Evolutionary conservation across 73 alveolate species (phyloP), one percentile per base, ranked within the genome.

Genomic region (Paramecium sexaurelia): DNA sequence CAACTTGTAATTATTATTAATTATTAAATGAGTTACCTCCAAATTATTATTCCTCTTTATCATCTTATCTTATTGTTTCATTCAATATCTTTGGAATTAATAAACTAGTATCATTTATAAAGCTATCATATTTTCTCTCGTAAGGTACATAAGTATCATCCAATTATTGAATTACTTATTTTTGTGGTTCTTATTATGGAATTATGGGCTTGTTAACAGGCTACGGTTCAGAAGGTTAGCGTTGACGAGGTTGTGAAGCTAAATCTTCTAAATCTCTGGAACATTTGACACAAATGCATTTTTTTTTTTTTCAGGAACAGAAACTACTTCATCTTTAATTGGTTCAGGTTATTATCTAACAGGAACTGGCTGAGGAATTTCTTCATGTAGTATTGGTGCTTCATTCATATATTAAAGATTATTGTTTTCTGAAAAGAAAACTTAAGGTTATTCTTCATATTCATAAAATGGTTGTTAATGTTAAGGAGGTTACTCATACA

Each of bases 221-320:
- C 11, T 26, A 32, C 5, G 45, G 83, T 51, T 51, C 67, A 61
- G 83, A 32, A 29, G 83, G 83, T 24, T 61, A 22, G 7, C 43
- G 67, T 17, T 51, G 5, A n/a, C 67, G 67, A 27, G 55, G 55
- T 37, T 33, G 15, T 2, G 86, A 32, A 35, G 19, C 6, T 5
- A 36, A 33, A 35, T 78, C 71, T 20, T 78, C 90, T 22, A 78
- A 29, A 24, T 78, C 90, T 43, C 43, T 78, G 6, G 68, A 41
- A 45, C 90, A 78, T 45, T 78, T 78, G 19, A 78, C 73, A 45
- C 90, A 78, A 24, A 78, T 45, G 73, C 90, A 78, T 45, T 45
- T 78, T 61, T 78, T 78, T 78, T 78, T 33, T 41, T 43, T 78
- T 78, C 90, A 10, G 55, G 20, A 13, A 29, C 47, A 26, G 73